phyloP scores from a whole-genome alignment of 257 asterid species.

The Solanum sejunctum region DNA sequence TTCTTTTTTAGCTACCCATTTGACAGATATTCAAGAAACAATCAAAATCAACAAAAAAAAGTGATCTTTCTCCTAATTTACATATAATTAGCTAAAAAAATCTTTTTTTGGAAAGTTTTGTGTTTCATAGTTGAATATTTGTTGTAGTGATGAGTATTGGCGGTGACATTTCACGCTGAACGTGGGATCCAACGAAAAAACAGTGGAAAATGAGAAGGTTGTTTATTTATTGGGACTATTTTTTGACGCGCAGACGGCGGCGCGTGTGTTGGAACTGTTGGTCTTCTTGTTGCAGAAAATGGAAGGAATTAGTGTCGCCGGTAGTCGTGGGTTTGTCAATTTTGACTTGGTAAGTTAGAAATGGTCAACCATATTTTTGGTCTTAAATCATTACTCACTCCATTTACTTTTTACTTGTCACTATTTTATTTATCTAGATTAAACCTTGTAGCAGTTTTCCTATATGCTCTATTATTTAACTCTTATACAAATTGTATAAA shows the following conservation, averaged over 20 bases:
- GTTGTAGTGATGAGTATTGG: not conserved
- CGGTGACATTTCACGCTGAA: not conserved
- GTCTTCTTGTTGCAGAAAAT: not conserved
- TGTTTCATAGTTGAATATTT: not conserved
- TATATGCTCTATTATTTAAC: not conserved
- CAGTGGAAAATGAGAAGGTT: not conserved
- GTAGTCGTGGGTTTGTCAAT: not conserved
- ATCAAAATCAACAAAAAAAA: not conserved
- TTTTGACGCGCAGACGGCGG: not conserved
- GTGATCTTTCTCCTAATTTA: not conserved
- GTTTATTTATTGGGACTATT: not conserved
- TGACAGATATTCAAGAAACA: constrained; percentile 11
- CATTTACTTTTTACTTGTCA: too few relatives aligned
- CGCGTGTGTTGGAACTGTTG: not conserved
- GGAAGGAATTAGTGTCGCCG: not conserved
- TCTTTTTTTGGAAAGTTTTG: not conserved
- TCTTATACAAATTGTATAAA: not conserved
- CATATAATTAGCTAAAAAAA: not conserved
- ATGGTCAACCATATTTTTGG: not conserved
- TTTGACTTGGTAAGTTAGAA: not conserved
- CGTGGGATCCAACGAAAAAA: constrained; percentile 23
- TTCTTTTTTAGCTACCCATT: constrained; percentile 1
- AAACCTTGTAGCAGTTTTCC: too few relatives aligned
- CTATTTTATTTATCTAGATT: too few relatives aligned
- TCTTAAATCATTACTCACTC: not conserved